Percentiles rank a stretch among this genome's conserved stretches.
phyloP scores from a whole-genome alignment of 805 yeast genomes.

The Metschnikowia anglica region DNA sequence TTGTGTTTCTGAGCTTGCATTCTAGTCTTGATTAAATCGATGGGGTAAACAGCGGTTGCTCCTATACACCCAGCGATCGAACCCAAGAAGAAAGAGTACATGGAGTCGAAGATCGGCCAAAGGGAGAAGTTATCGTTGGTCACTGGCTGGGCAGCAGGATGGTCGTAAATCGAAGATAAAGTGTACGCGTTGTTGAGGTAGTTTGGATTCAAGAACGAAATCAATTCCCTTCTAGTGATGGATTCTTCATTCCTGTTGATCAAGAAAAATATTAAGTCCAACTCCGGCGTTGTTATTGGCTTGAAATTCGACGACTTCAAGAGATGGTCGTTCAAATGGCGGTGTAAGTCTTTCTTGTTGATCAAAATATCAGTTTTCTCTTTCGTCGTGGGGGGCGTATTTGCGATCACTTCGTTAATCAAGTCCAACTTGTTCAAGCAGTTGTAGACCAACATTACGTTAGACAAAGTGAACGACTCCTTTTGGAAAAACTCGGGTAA shows the following conservation, averaged over 20 bases:
- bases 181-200: slow-evolving; percentile 37
- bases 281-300: slow-evolving; percentile 40
- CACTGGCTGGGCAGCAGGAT: slow-evolving; percentile 41
- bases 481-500: slow-evolving; percentile 39
- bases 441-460: slow-evolving; percentile 41
- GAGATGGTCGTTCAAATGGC: slow-evolving; percentile 44
- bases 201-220: slow-evolving; percentile 58
- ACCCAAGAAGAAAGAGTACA: slow-evolving; percentile 85
- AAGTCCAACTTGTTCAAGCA: slow-evolving; percentile 43
- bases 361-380: slow-evolving; percentile 44
- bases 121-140: slow-evolving; percentile 42
- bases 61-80: slow-evolving; percentile 97
- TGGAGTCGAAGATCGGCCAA: slow-evolving; percentile 62
- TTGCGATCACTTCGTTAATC: slow-evolving; percentile 46
- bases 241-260: slow-evolving; percentile 39
- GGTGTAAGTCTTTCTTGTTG: slow-evolving; percentile 41
- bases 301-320: slow-evolving; percentile 44
- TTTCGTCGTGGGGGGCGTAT: slow-evolving; percentile 43
- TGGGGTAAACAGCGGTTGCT: slow-evolving; percentile 96
- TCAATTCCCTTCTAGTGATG: slow-evolving; percentile 43
- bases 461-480: slow-evolving; percentile 35
- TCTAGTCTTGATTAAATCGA: slow-evolving; percentile 92
- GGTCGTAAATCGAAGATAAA: slow-evolving; percentile 41
- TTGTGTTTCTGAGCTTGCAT: slow-evolving; percentile 91
- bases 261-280: slow-evolving; percentile 42